Base-by-base conservation (phyloP, 2,329 filamentous ascomycete genomes). In the Fusarium buharicum region DNA sequence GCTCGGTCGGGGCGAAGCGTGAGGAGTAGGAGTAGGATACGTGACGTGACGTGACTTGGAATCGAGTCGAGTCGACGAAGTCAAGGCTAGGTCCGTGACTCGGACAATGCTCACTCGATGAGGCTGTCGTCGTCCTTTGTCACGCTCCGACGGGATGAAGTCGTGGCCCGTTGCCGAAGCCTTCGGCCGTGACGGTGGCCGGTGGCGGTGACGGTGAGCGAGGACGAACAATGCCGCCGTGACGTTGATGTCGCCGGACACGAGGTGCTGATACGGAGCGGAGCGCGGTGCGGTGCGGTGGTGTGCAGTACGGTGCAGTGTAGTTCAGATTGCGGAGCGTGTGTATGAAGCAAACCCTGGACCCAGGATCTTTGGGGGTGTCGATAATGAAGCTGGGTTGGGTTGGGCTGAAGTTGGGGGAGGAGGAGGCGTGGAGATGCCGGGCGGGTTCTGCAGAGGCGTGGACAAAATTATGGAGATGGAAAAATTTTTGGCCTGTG, bases 371-470 rank as follows among this genome's bases (percentile, higher is more conserved):
- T 70, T 68, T 70, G 75, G 75, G 75, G 73, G 75, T 77, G 75
- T 77, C 75, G 75, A 76, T 77, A 77, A 77, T 76, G 64, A 66
- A 62, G 65, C 52, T 68, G 73, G 58, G 55, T 55, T 62, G 71
- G 72, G 67, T 55, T 62, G 71, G 72, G 67, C 70, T 74, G 71
- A 67, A 70, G 69, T 59, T 65, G 46, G 66, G 63, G 63, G 55
- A 61, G 75, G 64, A 59, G 63, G 75, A 76, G 75, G 75, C 72
- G 75, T 77, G 75, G 73, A 76, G 72, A 69, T 67, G 72, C 22
- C 6, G 4, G 22, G 22, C 64, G 68, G 71, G 71, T 67, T 68
- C 55, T 59, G 68, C 62, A 72, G 74, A 73, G 72, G 74, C 72
- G 74, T 75, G 73, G 67, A 66, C 66, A 70, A 73, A 74, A 68